A percentile compares a stretch with the other conserved stretches of the same genome.
Evolutionary conservation across 2,329 filamentous ascomycete species (phyloP).

Genomic region (Ascochyta pisi): DNA sequence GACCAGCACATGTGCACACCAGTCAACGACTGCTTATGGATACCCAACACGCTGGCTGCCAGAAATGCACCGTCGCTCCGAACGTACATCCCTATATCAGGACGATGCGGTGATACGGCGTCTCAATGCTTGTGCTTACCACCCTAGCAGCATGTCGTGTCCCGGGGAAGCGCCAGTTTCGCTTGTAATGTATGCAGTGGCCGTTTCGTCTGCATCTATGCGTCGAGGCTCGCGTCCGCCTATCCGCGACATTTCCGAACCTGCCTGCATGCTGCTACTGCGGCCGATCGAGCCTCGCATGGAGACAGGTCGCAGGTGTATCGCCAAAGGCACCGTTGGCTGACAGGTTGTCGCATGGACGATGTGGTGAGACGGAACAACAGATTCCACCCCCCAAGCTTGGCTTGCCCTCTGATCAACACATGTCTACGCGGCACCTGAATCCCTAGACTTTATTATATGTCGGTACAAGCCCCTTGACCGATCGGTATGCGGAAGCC

Average conservation of each 20-base stretch:
- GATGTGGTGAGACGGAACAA: slow-evolving; percentile 8
- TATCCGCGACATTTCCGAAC: slow-evolving; percentile 30
- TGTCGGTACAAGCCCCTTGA: background rate
- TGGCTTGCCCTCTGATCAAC: slow-evolving; percentile 19
- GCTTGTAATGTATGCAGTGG: slow-evolving; percentile 34
- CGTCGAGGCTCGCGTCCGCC: slow-evolving; percentile 22
- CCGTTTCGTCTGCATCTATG: slow-evolving; percentile 36
- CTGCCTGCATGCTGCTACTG: slow-evolving; percentile 36
- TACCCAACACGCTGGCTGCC: slow-evolving; percentile 24
- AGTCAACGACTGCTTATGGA: slow-evolving; percentile 8
- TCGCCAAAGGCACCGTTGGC: slow-evolving; percentile 21
- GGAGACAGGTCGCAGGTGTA: slow-evolving; percentile 1
- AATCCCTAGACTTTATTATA: background rate
- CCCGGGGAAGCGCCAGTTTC: slow-evolving; percentile 22
- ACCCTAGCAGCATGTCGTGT: slow-evolving; percentile 30
- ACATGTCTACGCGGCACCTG: slow-evolving; percentile 3
- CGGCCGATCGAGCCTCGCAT: slow-evolving; percentile 33
- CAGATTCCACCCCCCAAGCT: background rate
- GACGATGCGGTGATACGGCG: slow-evolving; percentile 29
- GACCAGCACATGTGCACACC: slow-evolving; percentile 8
- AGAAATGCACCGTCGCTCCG: slow-evolving; percentile 6
- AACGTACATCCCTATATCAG: slow-evolving; percentile 2
- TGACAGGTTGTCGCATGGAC: slow-evolving; percentile 30
- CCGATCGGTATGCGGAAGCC: slow-evolving; percentile 12
- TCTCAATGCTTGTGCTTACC: slow-evolving; percentile 31